These are phyloP conservation scores for Microthlaspi erraticum DNA, from an alignment of 345 rosid species.

Conservation along the genomic window DNA sequence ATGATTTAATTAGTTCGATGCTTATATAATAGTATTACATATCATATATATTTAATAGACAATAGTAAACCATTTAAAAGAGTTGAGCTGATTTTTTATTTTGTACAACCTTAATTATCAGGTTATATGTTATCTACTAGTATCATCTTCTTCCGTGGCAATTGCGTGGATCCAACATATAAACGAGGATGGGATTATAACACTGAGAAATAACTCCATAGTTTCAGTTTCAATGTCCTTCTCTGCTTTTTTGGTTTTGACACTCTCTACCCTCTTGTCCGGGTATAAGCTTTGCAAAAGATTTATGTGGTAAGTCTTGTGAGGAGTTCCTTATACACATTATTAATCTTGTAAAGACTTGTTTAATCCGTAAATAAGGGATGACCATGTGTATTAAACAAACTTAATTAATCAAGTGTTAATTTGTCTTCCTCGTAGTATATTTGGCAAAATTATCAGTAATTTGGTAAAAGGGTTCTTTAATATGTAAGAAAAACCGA, in stretches of 20 bases:
- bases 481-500: background rate
- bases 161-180: slow-evolving; percentile 48
- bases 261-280: slow-evolving; percentile 54
- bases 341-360: too few relatives aligned
- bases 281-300: slow-evolving; percentile 91
- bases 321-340: background rate
- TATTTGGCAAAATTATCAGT: background rate
- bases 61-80: slow-evolving; percentile 1
- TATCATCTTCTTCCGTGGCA: slow-evolving; percentile 68
- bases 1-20: background rate
- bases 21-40: background rate
- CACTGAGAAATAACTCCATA: slow-evolving; percentile 53
- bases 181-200: slow-evolving; percentile 21
- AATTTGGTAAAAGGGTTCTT: background rate
- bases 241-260: slow-evolving; percentile 54
- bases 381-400: background rate
- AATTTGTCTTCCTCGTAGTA: background rate
- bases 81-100: background rate
- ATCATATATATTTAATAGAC: background rate
- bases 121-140: slow-evolving; percentile 67
- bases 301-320: slow-evolving; percentile 58
- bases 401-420: background rate
- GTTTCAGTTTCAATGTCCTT: slow-evolving; percentile 56
- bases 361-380: background rate
- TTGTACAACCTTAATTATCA: slow-evolving; percentile 30